Conservation (phyloP, 139 green algal species). For the Picochlorum sp. region DNA sequence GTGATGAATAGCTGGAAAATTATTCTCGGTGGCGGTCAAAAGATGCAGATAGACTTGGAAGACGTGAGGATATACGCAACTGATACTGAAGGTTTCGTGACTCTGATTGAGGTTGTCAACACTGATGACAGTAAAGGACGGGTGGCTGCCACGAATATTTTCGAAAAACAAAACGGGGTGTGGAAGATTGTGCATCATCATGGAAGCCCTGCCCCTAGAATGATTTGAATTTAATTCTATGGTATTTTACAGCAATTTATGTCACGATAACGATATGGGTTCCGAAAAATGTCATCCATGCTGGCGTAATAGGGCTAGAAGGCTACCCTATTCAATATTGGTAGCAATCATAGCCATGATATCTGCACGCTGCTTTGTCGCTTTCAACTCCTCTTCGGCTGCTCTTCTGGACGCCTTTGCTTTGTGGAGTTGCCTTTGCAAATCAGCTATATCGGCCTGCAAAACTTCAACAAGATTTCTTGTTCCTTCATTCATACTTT, state of each 20-base stretch:
- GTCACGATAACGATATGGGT: too few relatives aligned
- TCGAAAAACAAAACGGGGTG: constrained; percentile 62
- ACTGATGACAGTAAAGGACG: constrained; percentile 45
- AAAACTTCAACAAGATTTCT: constrained; percentile 1
- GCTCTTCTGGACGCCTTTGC: neutral
- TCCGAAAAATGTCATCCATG: too few relatives aligned
- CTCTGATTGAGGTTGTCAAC: constrained; percentile 66
- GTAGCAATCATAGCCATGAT: neutral
- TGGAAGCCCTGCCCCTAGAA: constrained; percentile 16
- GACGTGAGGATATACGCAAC: constrained; percentile 54
- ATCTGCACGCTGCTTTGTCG: constrained; percentile 1
- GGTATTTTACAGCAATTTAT: too few relatives aligned
- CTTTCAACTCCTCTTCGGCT: neutral
- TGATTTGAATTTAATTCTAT: neutral
- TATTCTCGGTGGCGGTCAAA: constrained; percentile 37
- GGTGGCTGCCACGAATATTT: constrained; percentile 74
- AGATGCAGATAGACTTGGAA: constrained; percentile 52
- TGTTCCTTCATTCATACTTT: too few relatives aligned
- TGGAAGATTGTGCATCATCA: constrained; percentile 75
- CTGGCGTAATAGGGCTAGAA: too few relatives aligned
- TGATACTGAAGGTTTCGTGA: constrained; percentile 50
- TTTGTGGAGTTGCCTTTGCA: neutral
- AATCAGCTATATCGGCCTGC: constrained; percentile 2
- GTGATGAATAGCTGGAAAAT: constrained; percentile 69
- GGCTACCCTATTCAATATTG: neutral